These are phyloP conservation scores for Annulohypoxylon stygium DNA, from an alignment of 495 filamentous ascomycete genomes.

Conservation along the genomic window DNA sequence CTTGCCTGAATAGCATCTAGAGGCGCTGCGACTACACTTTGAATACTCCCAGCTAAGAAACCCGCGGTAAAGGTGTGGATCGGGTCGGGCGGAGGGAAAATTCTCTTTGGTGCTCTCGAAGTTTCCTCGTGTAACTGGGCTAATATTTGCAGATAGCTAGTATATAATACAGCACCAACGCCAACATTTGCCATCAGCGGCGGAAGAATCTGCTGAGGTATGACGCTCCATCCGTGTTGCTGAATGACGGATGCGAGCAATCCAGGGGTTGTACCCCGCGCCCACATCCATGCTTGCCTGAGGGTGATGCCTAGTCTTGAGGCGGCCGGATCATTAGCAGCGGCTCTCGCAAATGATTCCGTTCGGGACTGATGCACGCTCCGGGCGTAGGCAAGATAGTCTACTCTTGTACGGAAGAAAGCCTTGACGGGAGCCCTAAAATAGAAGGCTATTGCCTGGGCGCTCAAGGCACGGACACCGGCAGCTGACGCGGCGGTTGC, in stretches of 20 bases:
- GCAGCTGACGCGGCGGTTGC: slow-evolving; percentile 82
- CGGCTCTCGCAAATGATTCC: slow-evolving; percentile 39
- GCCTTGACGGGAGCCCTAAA: slow-evolving; percentile 90
- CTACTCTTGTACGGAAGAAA: slow-evolving; percentile 89
- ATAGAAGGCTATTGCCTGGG: slow-evolving; percentile 86
- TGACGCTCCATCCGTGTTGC: slow-evolving; percentile 85
- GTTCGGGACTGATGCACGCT: slow-evolving; percentile 55
- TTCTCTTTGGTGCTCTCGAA: slow-evolving; percentile 72
- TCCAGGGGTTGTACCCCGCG: slow-evolving; percentile 80
- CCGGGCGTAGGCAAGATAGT: slow-evolving; percentile 72
- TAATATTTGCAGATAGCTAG: slow-evolving; percentile 85
- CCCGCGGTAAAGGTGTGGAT: slow-evolving; percentile 79
- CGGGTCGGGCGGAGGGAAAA: slow-evolving; percentile 79
- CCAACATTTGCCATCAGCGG: slow-evolving; percentile 88
- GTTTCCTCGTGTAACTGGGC: slow-evolving; percentile 79
- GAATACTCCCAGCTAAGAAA: slow-evolving; percentile 79
- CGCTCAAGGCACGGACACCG: slow-evolving; percentile 80
- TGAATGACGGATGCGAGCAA: slow-evolving; percentile 82
- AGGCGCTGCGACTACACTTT: slow-evolving; percentile 85
- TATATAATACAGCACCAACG: slow-evolving; percentile 88
- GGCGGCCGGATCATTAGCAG: slow-evolving; percentile 42
- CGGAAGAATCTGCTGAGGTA: slow-evolving; percentile 89
- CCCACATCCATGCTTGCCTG: slow-evolving; percentile 66
- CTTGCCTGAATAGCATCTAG: slow-evolving; percentile 90
- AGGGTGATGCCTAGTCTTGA: slow-evolving; percentile 48